These are phyloP conservation scores for Solanum chacoense DNA, from an alignment of 305 asterid genomes.

Conservation along the genomic window DNA sequence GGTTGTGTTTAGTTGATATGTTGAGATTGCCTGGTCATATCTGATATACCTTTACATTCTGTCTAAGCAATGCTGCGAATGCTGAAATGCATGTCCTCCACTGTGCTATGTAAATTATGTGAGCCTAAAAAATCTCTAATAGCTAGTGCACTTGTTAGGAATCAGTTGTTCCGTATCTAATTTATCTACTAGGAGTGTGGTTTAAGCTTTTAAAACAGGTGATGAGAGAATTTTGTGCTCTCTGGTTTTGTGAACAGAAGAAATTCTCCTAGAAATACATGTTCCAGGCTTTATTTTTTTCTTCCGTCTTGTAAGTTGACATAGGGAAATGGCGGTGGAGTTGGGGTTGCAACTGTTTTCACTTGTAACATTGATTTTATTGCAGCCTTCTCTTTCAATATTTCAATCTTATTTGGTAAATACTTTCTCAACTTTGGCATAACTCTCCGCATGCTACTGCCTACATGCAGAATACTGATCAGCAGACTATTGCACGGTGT, in stretches of 20 bases:
- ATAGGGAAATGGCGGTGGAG: not conserved
- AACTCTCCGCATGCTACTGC: not conserved
- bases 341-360: not conserved
- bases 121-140: not conserved
- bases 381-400: not conserved
- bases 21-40: not conserved
- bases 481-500: conserved; percentile 17
- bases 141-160: not conserved
- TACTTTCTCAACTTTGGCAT: not conserved
- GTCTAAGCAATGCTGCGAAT: not conserved
- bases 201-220: not conserved
- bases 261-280: not conserved
- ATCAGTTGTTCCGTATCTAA: not conserved
- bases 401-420: not conserved
- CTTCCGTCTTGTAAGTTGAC: not conserved
- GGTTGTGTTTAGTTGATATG: not conserved
- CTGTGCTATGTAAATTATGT: not conserved
- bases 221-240: not conserved
- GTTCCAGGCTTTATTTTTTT: not conserved
- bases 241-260: not conserved
- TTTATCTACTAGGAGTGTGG: not conserved
- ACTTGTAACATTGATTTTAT: not conserved
- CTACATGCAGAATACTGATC: conserved; percentile 25
- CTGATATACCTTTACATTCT: not conserved
- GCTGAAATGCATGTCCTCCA: not conserved